Evolutionary conservation across 805 yeast genomes (phyloP).

Genomic region (Kregervanrija delftensis): DNA sequence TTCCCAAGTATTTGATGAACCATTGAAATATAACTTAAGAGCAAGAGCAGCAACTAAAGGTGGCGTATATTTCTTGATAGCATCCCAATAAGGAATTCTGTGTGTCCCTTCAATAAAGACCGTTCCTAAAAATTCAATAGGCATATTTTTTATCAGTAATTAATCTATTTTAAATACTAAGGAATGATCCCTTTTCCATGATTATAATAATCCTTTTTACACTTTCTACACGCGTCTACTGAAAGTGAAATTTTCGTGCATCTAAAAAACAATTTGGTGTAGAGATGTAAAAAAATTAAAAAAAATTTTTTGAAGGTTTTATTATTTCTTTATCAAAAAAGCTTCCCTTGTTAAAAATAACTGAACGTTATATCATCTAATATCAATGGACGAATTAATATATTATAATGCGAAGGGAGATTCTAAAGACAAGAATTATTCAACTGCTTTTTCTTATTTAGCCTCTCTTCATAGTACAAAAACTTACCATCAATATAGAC

Average conservation of each 20-base stretch:
- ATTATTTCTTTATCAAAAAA: neutral
- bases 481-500: slow-evolving; percentile 43
- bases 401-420: slow-evolving; percentile 42
- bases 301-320: neutral
- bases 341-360: neutral
- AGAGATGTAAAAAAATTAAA: slow-evolving; percentile 1
- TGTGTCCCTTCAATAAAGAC: slow-evolving; percentile 67
- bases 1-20: slow-evolving; percentile 83
- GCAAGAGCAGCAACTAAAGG: slow-evolving; percentile 37
- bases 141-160: slow-evolving; percentile 44
- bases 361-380: neutral
- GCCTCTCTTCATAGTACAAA: slow-evolving; percentile 42
- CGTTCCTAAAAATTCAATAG: slow-evolving; percentile 71
- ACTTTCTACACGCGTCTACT: neutral
- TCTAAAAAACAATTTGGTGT: neutral
- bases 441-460: slow-evolving; percentile 30
- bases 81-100: slow-evolving; percentile 66
- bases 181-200: neutral
- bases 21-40: slow-evolving; percentile 70
- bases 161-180: too few species aligned
- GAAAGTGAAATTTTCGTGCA: too few species aligned
- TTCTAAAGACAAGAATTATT: slow-evolving; percentile 31
- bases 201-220: neutral
- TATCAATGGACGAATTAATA: slow-evolving; percentile 43
- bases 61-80: slow-evolving; percentile 54